Evolutionary conservation across 176 grass and related monocot genomes (phyloP).

Genomic region (Oryza australiensis): DNA sequence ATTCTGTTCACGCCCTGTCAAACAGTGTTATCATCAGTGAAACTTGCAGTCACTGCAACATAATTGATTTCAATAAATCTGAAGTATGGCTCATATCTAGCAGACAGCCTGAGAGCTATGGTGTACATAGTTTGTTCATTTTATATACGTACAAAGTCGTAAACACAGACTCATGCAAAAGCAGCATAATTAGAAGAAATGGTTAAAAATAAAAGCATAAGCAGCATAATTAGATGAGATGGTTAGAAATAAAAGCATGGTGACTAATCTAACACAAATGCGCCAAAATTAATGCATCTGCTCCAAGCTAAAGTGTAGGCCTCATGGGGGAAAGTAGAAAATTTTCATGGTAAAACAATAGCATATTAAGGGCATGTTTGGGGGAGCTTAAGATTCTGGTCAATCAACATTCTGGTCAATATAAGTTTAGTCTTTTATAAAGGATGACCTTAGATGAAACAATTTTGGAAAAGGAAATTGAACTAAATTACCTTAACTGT

Average conservation of each 20-base stretch:
- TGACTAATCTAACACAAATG: background rate
- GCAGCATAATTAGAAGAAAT: background rate
- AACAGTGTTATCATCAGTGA: slow-evolving; percentile 10
- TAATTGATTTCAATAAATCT: background rate
- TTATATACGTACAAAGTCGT: background rate
- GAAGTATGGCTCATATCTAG: background rate
- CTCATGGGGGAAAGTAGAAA: background rate
- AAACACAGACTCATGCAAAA: background rate
- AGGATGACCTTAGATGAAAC: background rate
- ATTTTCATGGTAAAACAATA: background rate
- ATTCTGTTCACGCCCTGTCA: slow-evolving; percentile 33
- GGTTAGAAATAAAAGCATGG: background rate
- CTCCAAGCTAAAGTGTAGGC: background rate
- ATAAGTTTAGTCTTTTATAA: background rate
- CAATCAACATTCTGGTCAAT: background rate
- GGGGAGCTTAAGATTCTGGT: background rate
- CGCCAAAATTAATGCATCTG: background rate
- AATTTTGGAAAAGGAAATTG: background rate
- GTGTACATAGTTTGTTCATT: background rate
- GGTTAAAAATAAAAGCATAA: background rate
- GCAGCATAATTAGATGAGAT: background rate
- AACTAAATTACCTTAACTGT: background rate
- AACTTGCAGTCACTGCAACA: background rate
- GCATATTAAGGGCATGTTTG: background rate
- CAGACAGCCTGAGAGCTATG: background rate